phyloP scores from a whole-genome alignment of 2,329 filamentous ascomycete species.

The Sporothrix globosa region DNA sequence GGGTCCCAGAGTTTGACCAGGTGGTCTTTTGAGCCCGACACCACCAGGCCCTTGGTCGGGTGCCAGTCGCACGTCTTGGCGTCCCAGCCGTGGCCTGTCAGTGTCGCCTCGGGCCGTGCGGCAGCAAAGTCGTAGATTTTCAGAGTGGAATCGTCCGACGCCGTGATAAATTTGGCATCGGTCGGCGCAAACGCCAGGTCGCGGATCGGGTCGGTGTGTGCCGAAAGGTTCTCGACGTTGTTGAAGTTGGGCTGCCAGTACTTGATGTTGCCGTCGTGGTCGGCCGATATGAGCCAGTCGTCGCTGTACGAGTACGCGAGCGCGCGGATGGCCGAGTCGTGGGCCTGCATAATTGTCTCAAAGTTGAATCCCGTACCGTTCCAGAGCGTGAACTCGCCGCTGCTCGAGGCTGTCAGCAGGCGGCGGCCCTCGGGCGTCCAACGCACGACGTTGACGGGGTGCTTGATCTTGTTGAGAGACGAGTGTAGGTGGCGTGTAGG shows the following conservation, averaged over 20 bases:
- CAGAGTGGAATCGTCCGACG: slow-evolving; percentile 87
- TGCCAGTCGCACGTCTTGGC: slow-evolving; percentile 98
- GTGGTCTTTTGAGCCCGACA: slow-evolving; percentile 97
- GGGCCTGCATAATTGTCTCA: slow-evolving; percentile 98
- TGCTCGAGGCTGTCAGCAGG: slow-evolving; percentile 89
- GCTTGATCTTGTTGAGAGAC: slow-evolving; percentile 97
- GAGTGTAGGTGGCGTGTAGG: slow-evolving; percentile 96
- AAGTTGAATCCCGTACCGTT: slow-evolving; percentile 99
- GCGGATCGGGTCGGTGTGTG: slow-evolving; percentile 85
- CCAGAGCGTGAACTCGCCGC: slow-evolving; percentile 97
- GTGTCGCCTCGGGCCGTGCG: slow-evolving; percentile 76
- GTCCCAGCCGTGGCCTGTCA: slow-evolving; percentile 97
- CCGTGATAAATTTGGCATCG: slow-evolving; percentile 94
- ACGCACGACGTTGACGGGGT: slow-evolving; percentile 93
- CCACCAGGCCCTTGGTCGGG: slow-evolving; percentile 87
- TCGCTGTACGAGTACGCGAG: slow-evolving; percentile 90
- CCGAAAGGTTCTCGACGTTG: slow-evolving; percentile 93
- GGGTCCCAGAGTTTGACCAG: slow-evolving; percentile 98
- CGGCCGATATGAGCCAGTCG: slow-evolving; percentile 94
- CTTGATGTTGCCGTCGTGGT: slow-evolving; percentile 93
- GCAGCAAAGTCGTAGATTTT: slow-evolving; percentile 97
- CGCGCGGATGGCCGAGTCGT: slow-evolving; percentile 83
- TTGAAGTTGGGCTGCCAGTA: slow-evolving; percentile 99
- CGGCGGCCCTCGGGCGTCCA: slow-evolving; percentile 97
- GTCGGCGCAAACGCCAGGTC: slow-evolving; percentile 93